Evolutionary conservation across 441 rosid species (phyloP).

Genomic region (Raphanus hybrid): DNA sequence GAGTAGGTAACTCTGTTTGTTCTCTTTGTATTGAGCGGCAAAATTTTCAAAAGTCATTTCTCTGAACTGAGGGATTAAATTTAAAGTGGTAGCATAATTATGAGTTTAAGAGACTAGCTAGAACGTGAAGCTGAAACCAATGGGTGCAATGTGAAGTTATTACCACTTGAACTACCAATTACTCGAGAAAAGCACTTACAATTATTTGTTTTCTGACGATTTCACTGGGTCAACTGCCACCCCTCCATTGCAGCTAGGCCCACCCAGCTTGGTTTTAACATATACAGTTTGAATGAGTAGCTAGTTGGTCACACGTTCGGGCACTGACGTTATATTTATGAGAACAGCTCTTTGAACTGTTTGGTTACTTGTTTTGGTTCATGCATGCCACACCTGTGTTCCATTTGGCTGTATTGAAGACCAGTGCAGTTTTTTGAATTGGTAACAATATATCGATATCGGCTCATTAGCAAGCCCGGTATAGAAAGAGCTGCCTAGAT

Average conservation of each 20-base stretch:
- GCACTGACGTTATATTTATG: neutral
- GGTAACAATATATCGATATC: neutral
- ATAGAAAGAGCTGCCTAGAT: neutral
- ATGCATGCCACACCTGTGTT: conserved; percentile 1
- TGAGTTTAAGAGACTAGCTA: neutral
- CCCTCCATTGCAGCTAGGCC: neutral
- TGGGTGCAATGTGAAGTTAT: conserved; percentile 5
- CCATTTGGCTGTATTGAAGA: neutral
- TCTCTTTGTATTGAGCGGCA: conserved; percentile 32
- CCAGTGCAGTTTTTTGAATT: neutral
- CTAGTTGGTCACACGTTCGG: conserved; percentile 18
- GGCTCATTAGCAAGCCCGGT: neutral
- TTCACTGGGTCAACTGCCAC: conserved; percentile 4
- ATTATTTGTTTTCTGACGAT: neutral
- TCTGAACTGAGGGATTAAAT: neutral
- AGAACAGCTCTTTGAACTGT: neutral
- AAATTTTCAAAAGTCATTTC: neutral
- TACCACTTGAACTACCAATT: conserved; percentile 7
- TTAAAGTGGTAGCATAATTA: neutral
- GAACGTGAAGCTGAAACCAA: neutral
- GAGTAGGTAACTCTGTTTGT: neutral
- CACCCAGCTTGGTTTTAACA: neutral
- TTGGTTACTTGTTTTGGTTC: neutral
- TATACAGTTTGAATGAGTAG: conserved; percentile 9
- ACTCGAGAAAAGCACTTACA: neutral